Percentiles rank a stretch among this genome's conserved stretches.
Evolutionary conservation across 2,329 filamentous ascomycete genomes (phyloP).

Genomic region (Cladosporium colombiae): DNA sequence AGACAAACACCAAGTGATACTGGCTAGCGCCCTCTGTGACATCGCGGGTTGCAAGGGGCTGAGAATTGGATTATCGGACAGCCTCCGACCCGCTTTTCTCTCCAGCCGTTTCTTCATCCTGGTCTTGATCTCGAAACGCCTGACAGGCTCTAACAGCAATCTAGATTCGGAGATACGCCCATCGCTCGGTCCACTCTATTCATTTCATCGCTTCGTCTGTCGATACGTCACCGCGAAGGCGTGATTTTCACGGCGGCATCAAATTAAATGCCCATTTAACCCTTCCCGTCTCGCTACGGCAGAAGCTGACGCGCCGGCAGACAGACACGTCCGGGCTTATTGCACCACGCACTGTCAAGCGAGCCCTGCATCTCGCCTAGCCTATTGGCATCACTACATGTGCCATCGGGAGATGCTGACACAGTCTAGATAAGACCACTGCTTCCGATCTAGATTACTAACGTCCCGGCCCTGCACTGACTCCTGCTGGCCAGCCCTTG

Average conservation of each 20-base stretch:
- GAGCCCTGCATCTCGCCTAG: not conserved
- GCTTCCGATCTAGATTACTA: not conserved
- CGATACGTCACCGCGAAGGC: conserved; percentile 5
- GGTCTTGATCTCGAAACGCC: not conserved
- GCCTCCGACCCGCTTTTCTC: not conserved
- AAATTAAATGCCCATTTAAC: not conserved
- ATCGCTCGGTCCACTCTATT: conserved; percentile 2
- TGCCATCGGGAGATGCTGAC: not conserved
- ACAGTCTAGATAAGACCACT: not conserved
- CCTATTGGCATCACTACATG: not conserved
- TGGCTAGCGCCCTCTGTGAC: not conserved
- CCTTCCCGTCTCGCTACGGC: not conserved
- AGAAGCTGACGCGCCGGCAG: not conserved
- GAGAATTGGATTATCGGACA: not conserved
- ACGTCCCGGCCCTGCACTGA: not conserved
- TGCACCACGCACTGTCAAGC: not conserved
- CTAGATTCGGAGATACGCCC: not conserved
- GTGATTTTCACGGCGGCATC: not conserved
- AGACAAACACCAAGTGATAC: not conserved
- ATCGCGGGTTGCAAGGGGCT: not conserved
- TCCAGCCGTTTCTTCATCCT: conserved; percentile 6
- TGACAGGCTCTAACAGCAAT: not conserved
- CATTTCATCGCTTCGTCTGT: not conserved
- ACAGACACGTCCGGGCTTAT: not conserved
- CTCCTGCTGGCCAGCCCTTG: not conserved